Evolutionary conservation across 2,329 filamentous ascomycete genomes (phyloP).

Genomic region (Fusarium palustre): DNA sequence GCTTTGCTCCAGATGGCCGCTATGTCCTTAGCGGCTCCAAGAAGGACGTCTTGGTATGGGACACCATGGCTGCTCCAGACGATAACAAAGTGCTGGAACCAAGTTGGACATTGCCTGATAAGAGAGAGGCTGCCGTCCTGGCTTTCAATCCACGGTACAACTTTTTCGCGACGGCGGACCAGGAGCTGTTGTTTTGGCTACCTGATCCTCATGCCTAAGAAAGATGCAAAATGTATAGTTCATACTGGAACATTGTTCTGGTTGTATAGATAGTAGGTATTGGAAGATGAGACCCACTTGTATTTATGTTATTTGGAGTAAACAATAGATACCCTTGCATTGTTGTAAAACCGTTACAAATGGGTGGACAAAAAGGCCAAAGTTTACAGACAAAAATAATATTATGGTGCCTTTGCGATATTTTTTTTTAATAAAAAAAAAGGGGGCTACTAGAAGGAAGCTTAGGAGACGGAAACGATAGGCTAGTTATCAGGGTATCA

Average conservation of each 20-base stretch:
- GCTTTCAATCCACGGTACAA: conserved; percentile 94
- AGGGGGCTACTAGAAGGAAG: too few relatives aligned
- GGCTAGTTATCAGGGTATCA: too few relatives aligned
- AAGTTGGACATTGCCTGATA: conserved; percentile 72
- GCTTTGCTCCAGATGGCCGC: conserved; percentile 89
- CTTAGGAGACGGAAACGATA: too few relatives aligned
- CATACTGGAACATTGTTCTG: background rate
- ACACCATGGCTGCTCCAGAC: conserved; percentile 70
- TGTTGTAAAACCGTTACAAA: background rate
- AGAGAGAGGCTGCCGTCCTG: conserved; percentile 77
- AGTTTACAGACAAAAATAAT: too few relatives aligned
- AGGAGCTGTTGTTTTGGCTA: conserved; percentile 83
- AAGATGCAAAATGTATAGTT: background rate
- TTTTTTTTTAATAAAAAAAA: too few relatives aligned
- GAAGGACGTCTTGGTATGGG: conserved; percentile 86
- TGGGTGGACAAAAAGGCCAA: too few relatives aligned
- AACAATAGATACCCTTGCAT: conserved; percentile 34
- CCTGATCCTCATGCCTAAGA: conserved; percentile 71
- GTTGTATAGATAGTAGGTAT: too few relatives aligned
- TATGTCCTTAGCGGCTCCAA: conserved; percentile 86
- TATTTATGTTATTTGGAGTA: background rate
- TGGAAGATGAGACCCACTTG: background rate
- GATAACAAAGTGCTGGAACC: conserved; percentile 72
- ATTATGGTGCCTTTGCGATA: too few relatives aligned
- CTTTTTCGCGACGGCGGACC: conserved; percentile 89